These are phyloP conservation scores for Nepenthes gracilis DNA, from an alignment of 148 eudicot species.

Conservation along the genomic window DNA sequence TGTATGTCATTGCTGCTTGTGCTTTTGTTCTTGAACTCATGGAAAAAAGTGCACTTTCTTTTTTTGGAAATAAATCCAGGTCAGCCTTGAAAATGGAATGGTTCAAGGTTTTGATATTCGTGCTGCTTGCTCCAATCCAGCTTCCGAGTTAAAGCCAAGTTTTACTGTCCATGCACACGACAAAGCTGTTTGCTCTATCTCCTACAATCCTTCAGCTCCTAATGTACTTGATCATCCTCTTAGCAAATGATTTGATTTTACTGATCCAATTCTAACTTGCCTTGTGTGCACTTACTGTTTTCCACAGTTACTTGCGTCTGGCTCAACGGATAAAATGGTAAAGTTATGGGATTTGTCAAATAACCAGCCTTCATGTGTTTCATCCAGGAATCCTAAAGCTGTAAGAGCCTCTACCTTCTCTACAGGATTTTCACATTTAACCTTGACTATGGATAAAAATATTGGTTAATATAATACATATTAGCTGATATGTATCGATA, in stretches of 20 bases:
- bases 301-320: constrained; percentile 71
- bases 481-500: too few species aligned
- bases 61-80: constrained; percentile 28
- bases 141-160: constrained; percentile 43
- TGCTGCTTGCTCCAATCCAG: constrained; percentile 44
- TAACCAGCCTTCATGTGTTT: constrained; percentile 62
- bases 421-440: background rate
- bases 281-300: constrained; percentile 8
- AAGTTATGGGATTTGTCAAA: constrained; percentile 79
- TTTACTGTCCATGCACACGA: constrained; percentile 94
- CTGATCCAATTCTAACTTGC: constrained; percentile 5
- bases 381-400: constrained; percentile 68
- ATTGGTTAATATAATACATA: too few species aligned
- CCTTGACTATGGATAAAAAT: background rate
- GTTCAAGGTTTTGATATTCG: constrained; percentile 77
- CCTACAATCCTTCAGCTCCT: constrained; percentile 57
- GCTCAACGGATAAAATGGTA: constrained; percentile 76
- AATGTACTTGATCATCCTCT: constrained; percentile 32
- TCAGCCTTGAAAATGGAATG: constrained; percentile 81
- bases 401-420: constrained; percentile 31
- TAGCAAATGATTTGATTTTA: background rate
- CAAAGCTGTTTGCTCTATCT: constrained; percentile 67
- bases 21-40: background rate
- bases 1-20: constrained; percentile 1
- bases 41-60: background rate